Evolutionary conservation across 768 basidiomycete species (phyloP).

Genomic region (Dendrothele bispora): DNA sequence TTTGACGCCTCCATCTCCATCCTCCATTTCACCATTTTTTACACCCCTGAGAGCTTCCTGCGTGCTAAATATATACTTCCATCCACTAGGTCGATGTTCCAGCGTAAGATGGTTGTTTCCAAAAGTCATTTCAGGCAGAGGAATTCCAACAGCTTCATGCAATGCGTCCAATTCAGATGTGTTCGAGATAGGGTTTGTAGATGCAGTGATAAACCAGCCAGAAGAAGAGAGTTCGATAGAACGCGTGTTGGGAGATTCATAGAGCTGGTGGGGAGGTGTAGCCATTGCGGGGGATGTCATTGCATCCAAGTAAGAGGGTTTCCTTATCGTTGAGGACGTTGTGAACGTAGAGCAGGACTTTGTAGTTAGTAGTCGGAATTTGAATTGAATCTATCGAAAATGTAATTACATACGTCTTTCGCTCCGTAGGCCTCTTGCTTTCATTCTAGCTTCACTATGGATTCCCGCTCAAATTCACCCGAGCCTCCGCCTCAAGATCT

Average conservation of each 20-base stretch:
- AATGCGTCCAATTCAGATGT: constrained; percentile 72
- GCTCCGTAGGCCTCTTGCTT: too few species aligned
- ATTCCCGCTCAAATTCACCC: too few species aligned
- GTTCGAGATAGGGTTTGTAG: constrained; percentile 78
- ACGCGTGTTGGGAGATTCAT: constrained; percentile 70
- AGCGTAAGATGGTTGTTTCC: constrained; percentile 78
- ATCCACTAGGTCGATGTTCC: constrained; percentile 61
- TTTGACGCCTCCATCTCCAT: constrained; percentile 89
- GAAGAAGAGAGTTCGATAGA: constrained; percentile 53
- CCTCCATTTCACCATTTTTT: constrained; percentile 69
- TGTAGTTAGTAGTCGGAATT: too few species aligned
- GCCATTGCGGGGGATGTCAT: constrained; percentile 43
- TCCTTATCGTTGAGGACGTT: too few species aligned
- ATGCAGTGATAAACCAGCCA: constrained; percentile 69
- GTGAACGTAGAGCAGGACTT: too few species aligned
- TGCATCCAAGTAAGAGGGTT: not conserved
- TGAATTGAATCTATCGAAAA: too few species aligned
- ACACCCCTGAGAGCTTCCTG: constrained; percentile 70
- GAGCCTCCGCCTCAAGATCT: constrained; percentile 82
- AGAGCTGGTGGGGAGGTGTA: constrained; percentile 62
- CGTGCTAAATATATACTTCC: constrained; percentile 66
- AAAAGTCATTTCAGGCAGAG: constrained; percentile 97
- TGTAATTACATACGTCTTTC: too few species aligned
- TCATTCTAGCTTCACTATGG: too few species aligned
- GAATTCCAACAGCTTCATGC: constrained; percentile 65